These are phyloP conservation scores for Macadamia integrifolia DNA, from an alignment of 164 flowering plant species.

Conservation along the genomic window DNA sequence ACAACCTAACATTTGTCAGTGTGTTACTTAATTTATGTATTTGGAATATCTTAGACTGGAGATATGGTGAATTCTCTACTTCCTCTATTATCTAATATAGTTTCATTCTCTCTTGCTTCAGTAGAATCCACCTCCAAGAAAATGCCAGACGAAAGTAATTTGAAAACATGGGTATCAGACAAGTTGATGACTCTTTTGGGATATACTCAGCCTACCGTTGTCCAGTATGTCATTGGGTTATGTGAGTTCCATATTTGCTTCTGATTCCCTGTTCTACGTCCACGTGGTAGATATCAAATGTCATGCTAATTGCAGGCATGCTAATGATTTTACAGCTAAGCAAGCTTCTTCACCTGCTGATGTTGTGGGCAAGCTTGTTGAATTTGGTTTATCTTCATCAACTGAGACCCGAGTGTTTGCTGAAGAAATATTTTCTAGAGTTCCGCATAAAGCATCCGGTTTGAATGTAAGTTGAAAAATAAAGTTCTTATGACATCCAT, in stretches of 20 bases:
- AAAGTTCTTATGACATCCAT: background rate
- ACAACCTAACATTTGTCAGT: too few relatives aligned
- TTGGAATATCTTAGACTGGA: too few relatives aligned
- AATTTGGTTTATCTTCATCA: conserved; percentile 49
- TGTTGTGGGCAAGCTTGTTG: conserved; percentile 42
- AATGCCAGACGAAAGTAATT: conserved; percentile 50
- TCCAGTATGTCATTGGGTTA: conserved; percentile 66
- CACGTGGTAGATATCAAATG: background rate
- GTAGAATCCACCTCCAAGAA: conserved; percentile 1
- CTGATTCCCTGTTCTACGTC: background rate
- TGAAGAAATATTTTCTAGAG: conserved; percentile 54
- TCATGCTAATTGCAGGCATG: background rate
- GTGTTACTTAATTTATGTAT: too few relatives aligned
- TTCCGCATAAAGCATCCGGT: conserved; percentile 60
- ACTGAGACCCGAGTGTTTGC: conserved; percentile 58
- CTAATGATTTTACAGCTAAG: conserved; percentile 49
- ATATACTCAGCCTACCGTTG: conserved; percentile 61
- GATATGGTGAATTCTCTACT: too few relatives aligned
- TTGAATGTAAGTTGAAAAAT: conserved; percentile 46
- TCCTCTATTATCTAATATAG: too few relatives aligned
- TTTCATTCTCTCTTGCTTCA: too few relatives aligned
- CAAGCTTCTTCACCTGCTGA: conserved; percentile 69
- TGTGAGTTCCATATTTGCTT: conserved; percentile 32
- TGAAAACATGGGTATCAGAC: conserved; percentile 84
- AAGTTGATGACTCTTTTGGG: conserved; percentile 64